Conservation (phyloP, 2,329 filamentous ascomycete genomes). For the Claviceps africana region DNA sequence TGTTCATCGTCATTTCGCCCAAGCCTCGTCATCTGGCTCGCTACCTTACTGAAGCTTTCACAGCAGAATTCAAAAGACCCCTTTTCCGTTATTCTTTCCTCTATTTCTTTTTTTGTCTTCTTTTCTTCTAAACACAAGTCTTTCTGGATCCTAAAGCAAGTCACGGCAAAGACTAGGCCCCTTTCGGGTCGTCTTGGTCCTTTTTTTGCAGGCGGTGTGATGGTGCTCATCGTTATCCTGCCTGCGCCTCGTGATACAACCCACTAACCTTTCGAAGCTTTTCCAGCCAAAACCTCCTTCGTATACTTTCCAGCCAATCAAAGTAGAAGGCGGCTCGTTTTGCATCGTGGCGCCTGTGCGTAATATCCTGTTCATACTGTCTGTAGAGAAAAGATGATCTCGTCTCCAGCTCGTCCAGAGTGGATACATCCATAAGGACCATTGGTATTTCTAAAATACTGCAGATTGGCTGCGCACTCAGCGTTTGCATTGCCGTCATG, state of each 20-base stretch:
- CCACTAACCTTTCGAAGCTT: slow-evolving; percentile 7
- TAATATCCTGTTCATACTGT: slow-evolving; percentile 19
- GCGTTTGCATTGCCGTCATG: background rate
- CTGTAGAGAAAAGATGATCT: slow-evolving; percentile 16
- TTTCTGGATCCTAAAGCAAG: background rate
- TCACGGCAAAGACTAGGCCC: background rate
- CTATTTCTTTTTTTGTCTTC: too few relatives aligned
- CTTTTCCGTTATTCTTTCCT: too few relatives aligned
- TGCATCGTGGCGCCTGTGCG: slow-evolving; percentile 9
- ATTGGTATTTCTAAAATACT: slow-evolving; percentile 7
- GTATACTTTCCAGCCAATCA: slow-evolving; percentile 12
- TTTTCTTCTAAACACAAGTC: too few relatives aligned
- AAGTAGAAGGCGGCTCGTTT: slow-evolving; percentile 18
- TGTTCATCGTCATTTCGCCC: too few relatives aligned
- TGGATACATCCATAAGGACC: slow-evolving; percentile 13
- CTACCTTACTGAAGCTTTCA: too few relatives aligned
- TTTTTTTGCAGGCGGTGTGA: background rate
- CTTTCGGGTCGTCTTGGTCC: background rate
- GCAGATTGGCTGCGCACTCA: background rate
- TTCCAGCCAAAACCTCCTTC: slow-evolving; percentile 19
- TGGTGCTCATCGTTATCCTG: background rate
- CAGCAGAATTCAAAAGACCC: too few relatives aligned
- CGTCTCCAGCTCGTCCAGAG: slow-evolving; percentile 13
- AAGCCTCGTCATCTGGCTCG: too few relatives aligned
- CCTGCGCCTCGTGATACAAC: background rate